Evolutionary conservation across 2,329 filamentous ascomycete genomes (phyloP).

Genomic region (Herpotrichia juniperi): DNA sequence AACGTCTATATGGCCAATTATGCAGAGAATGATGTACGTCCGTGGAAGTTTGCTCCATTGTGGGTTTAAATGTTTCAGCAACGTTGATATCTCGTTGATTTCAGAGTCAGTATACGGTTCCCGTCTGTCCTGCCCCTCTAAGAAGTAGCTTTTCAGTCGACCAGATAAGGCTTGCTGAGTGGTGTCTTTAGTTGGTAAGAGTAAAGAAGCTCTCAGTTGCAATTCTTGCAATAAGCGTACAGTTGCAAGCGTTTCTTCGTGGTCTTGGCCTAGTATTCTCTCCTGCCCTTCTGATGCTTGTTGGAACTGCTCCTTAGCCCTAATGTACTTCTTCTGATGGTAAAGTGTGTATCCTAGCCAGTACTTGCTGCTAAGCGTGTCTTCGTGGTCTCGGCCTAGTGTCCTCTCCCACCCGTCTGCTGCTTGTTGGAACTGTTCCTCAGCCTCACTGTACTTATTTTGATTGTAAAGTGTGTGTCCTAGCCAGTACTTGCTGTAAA

Average conservation of each 20-base stretch:
- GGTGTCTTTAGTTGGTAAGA: background rate
- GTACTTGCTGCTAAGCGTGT: slow-evolving; percentile 7
- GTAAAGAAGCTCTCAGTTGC: background rate
- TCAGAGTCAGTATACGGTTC: slow-evolving; percentile 6
- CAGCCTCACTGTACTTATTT: slow-evolving; percentile 2
- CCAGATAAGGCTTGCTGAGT: background rate
- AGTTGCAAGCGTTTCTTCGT: slow-evolving; percentile 3
- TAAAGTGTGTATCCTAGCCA: too few species aligned
- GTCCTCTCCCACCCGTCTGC: background rate
- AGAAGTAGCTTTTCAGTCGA: slow-evolving; percentile 5
- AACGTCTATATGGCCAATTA: slow-evolving; percentile 24
- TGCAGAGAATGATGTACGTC: slow-evolving; percentile 32
- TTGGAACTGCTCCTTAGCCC: background rate
- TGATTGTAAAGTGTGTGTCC: too few species aligned
- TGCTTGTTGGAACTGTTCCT: background rate
- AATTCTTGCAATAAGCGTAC: slow-evolving; percentile 2
- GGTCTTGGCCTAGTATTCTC: slow-evolving; percentile 3
- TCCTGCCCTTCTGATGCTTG: background rate
- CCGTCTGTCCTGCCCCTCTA: background rate
- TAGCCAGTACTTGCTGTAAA: background rate
- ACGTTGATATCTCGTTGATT: slow-evolving; percentile 12
- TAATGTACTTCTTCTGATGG: slow-evolving; percentile 1
- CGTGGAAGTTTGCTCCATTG: slow-evolving; percentile 26
- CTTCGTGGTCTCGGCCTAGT: slow-evolving; percentile 3
- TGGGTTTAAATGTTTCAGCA: slow-evolving; percentile 10